Evolutionary conservation across 805 yeast species (phyloP).

Genomic region (Priceomyces carsonii): DNA sequence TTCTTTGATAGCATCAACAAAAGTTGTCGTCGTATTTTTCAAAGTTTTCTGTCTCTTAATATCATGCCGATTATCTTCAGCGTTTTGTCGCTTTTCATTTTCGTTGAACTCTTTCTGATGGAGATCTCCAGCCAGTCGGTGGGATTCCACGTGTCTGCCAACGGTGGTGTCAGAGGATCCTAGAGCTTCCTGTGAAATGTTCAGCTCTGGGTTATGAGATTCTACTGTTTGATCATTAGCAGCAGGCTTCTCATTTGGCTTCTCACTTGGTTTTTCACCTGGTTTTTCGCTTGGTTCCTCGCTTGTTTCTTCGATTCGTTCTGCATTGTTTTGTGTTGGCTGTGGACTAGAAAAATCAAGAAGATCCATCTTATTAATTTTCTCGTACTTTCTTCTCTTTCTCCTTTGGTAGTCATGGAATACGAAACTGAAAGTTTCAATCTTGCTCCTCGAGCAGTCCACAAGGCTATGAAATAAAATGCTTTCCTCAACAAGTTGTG

Average conservation of each 20-base stretch:
- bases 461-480: slow-evolving; percentile 10
- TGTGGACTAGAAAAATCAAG: slow-evolving; percentile 24
- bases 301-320: slow-evolving; percentile 30
- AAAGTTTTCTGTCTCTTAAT: slow-evolving; percentile 6
- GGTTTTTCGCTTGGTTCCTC: slow-evolving; percentile 19
- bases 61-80: slow-evolving; percentile 1
- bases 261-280: slow-evolving; percentile 28
- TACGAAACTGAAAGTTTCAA: slow-evolving; percentile 6
- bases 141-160: no score
- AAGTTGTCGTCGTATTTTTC: slow-evolving; percentile 17
- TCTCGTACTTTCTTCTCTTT: slow-evolving; percentile 33
- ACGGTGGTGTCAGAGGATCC: no score
- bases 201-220: no score
- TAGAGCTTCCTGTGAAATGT: no score
- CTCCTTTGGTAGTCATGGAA: slow-evolving; percentile 11
- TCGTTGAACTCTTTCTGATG: no score
- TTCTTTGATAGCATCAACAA: slow-evolving; percentile 29
- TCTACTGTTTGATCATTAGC: no score
- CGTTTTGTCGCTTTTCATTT: slow-evolving; percentile 4
- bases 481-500: slow-evolving; percentile 4
- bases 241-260: no score
- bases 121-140: no score
- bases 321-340: slow-evolving; percentile 15
- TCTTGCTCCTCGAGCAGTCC: slow-evolving; percentile 4
- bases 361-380: slow-evolving; percentile 34